These are phyloP conservation scores for Yamadazyma philogaea DNA, from an alignment of 805 yeast genomes.

Conservation along the genomic window DNA sequence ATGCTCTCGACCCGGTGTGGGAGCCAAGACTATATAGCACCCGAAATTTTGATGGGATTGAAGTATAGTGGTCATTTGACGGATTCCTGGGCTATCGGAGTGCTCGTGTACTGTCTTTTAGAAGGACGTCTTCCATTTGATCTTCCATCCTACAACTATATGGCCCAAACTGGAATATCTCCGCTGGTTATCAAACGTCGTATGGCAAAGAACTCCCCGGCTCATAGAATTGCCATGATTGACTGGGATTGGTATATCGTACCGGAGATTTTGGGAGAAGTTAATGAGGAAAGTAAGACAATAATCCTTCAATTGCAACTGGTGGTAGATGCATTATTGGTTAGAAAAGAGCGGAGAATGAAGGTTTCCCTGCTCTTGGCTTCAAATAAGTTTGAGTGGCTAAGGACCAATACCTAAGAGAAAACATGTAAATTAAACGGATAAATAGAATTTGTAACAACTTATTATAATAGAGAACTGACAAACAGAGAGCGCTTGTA, in stretches of 20 bases:
- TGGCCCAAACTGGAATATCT: constrained; percentile 33
- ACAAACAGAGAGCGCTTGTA: too few species aligned
- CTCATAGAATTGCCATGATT: constrained; percentile 87
- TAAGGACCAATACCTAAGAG: neutral
- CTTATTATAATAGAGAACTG: too few species aligned
- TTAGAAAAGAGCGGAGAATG: constrained; percentile 35
- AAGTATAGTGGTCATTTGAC: constrained; percentile 89
- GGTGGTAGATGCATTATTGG: constrained; percentile 33
- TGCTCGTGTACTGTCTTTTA: constrained; percentile 75
- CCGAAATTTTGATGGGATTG: constrained; percentile 86
- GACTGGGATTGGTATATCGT: constrained; percentile 83
- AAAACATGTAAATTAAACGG: neutral
- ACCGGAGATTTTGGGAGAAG: constrained; percentile 14
- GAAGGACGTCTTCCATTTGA: constrained; percentile 93
- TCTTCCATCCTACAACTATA: constrained; percentile 55
- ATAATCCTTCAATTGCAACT: constrained; percentile 23
- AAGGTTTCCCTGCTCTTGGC: constrained; percentile 18
- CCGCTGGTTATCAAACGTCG: constrained; percentile 44
- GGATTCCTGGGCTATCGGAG: constrained; percentile 96
- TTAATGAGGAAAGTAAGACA: constrained; percentile 16
- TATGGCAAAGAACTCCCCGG: constrained; percentile 50
- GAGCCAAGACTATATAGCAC: constrained; percentile 93
- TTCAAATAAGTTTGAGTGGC: neutral
- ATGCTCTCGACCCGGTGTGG: constrained; percentile 88
- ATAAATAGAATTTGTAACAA: too few species aligned